phyloP scores from a whole-genome alignment of 306 rosid genomes.

The Malus asiatica region DNA sequence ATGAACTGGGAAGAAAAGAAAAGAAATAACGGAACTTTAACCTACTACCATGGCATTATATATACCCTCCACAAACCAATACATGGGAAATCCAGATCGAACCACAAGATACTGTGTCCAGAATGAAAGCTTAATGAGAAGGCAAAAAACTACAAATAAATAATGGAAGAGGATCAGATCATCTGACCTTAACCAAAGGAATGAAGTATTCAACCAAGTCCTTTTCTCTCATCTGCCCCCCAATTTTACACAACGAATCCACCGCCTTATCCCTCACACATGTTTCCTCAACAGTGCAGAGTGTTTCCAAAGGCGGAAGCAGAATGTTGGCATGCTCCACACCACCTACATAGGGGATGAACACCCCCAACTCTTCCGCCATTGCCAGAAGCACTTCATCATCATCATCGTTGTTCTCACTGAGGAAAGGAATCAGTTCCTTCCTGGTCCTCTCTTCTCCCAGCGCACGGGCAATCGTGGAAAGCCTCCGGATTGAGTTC shows the following conservation, averaged over 20 bases:
- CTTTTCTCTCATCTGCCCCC: conserved; percentile 84
- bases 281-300: conserved; percentile 93
- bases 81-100: neutral
- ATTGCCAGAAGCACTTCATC: conserved; percentile 97
- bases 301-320: conserved; percentile 83
- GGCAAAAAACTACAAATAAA: neutral
- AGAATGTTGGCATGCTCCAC: conserved; percentile 73
- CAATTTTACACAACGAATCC: conserved; percentile 88
- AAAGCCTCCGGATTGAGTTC: conserved; percentile 90
- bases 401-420: conserved; percentile 88
- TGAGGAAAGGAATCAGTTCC: conserved; percentile 86
- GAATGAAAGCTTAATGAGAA: neutral
- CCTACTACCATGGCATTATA: neutral
- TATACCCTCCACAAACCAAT: neutral
- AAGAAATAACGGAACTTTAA: neutral
- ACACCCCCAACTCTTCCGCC: conserved; percentile 96
- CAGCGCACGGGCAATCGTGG: conserved; percentile 93
- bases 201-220: conserved; percentile 82
- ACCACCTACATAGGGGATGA: conserved; percentile 90
- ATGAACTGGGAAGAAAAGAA: neutral
- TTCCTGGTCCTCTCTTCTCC: conserved; percentile 93
- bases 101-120: neutral
- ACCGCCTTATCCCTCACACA: conserved; percentile 92
- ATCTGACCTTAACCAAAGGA: conserved; percentile 81
- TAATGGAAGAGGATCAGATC: neutral